These are phyloP conservation scores for Cynanchum wilfordii DNA, from an alignment of 257 asterid genomes.

Conservation along the genomic window DNA sequence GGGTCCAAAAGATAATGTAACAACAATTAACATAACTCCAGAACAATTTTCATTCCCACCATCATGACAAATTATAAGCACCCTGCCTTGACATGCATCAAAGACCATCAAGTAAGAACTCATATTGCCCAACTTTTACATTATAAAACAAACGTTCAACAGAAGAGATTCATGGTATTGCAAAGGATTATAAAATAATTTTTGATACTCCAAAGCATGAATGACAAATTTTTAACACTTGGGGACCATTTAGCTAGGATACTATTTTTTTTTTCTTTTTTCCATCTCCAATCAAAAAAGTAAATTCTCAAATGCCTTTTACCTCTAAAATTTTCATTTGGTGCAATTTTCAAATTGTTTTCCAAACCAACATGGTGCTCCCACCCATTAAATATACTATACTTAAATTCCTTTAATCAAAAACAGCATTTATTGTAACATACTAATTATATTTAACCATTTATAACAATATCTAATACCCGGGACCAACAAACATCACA, in stretches of 20 bases:
- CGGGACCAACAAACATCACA: neutral
- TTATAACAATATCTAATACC: no score
- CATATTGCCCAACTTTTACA: neutral
- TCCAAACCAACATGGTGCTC: neutral
- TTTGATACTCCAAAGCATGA: neutral
- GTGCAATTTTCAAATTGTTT: no score
- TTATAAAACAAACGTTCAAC: neutral
- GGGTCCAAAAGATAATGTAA: conserved; percentile 4
- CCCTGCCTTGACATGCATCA: conserved; percentile 7
- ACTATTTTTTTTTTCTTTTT: no score
- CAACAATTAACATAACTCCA: conserved; percentile 1
- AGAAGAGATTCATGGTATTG: neutral
- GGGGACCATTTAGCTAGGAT: neutral
- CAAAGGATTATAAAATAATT: neutral
- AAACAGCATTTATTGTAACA: no score
- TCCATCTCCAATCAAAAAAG: neutral
- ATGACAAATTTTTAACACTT: neutral
- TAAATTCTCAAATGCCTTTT: neutral
- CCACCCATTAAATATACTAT: neutral
- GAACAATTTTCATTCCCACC: conserved; percentile 7
- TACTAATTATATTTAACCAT: no score
- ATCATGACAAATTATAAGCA: conserved; percentile 5
- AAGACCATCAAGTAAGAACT: conserved; percentile 11
- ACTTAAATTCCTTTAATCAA: neutral
- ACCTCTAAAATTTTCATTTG: neutral